These are phyloP conservation scores for Thermochaetoides thermophila DNA, from an alignment of 495 filamentous ascomycete genomes.

Conservation along the genomic window DNA sequence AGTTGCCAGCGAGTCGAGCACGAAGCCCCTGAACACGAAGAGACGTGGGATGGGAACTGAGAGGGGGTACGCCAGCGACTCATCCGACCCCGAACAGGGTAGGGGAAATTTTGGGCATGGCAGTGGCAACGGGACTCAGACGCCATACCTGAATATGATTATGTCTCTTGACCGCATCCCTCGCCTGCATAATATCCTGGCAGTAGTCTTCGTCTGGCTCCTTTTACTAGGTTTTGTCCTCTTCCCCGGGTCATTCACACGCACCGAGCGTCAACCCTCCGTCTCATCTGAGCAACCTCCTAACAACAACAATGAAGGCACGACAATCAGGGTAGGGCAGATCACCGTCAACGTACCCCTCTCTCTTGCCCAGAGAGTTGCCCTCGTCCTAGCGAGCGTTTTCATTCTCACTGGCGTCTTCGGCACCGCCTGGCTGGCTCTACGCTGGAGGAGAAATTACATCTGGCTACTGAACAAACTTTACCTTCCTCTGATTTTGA, in stretches of 20 bases:
- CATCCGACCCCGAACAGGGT: no score
- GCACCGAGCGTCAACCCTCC: constrained; percentile 3
- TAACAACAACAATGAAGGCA: background rate
- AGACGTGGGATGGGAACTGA: no score
- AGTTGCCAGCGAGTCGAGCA: no score
- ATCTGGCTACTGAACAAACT: constrained; percentile 31
- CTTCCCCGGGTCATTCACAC: constrained; percentile 26
- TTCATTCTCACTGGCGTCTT: constrained; percentile 15
- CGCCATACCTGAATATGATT: constrained; percentile 26
- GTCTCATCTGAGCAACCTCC: no score
- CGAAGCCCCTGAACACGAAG: no score
- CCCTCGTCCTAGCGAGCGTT: constrained; percentile 14
- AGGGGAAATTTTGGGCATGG: no score
- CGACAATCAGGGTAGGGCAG: background rate
- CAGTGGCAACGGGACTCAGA: no score
- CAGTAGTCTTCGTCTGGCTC: constrained; percentile 21
- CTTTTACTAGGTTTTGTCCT: constrained; percentile 28
- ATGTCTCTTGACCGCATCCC: constrained; percentile 24
- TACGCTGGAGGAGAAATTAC: constrained; percentile 23
- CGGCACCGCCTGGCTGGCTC: constrained; percentile 11
- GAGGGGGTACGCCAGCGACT: no score
- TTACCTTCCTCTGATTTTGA: constrained; percentile 28
- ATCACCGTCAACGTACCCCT: constrained; percentile 5
- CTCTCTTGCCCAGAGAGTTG: constrained; percentile 5
- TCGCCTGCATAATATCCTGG: constrained; percentile 21